A percentile compares a stretch with the other conserved stretches of the same genome.
Evolutionary conservation across 1,139 yeast genomes (phyloP).

Genomic region (Kodamaea suecica): DNA sequence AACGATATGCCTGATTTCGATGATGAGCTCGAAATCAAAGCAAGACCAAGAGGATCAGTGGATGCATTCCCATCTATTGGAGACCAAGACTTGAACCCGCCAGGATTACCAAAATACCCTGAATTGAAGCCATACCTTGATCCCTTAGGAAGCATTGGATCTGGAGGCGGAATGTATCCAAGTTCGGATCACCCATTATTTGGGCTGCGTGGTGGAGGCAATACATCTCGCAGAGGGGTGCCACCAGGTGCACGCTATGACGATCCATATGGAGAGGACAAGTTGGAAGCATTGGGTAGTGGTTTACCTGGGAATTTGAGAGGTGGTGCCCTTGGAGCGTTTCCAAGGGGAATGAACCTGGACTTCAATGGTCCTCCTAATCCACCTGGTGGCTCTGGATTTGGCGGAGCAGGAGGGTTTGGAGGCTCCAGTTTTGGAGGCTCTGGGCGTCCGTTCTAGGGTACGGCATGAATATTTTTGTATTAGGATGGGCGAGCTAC

Average conservation of each 20-base stretch:
- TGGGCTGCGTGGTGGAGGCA: constrained; percentile 23
- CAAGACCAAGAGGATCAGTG: constrained; percentile 9
- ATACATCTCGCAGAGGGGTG: constrained; percentile 29
- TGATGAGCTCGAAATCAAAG: constrained; percentile 23
- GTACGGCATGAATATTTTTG: constrained; percentile 3
- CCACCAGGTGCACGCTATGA: constrained; percentile 56
- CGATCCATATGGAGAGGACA: constrained; percentile 50
- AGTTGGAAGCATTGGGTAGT: constrained; percentile 40
- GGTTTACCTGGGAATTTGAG: constrained; percentile 50
- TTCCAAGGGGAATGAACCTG: constrained; percentile 7
- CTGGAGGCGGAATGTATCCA: constrained; percentile 58
- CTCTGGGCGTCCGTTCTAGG: constrained; percentile 2
- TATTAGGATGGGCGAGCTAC: constrained; percentile 1
- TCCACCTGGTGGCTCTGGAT: not conserved
- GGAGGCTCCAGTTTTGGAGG: constrained; percentile 6
- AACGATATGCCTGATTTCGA: constrained; percentile 29
- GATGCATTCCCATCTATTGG: constrained; percentile 39
- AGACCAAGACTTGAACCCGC: constrained; percentile 51
- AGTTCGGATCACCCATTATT: constrained; percentile 51
- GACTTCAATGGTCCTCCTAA: constrained; percentile 13
- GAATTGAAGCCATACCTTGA: constrained; percentile 40
- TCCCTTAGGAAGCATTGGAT: constrained; percentile 19
- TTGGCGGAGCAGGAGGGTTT: constrained; percentile 2
- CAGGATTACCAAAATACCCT: constrained; percentile 44
- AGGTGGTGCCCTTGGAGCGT: constrained; percentile 12